phyloP scores from a whole-genome alignment of 2,329 filamentous ascomycete species.

The Metarhizium sp. region DNA sequence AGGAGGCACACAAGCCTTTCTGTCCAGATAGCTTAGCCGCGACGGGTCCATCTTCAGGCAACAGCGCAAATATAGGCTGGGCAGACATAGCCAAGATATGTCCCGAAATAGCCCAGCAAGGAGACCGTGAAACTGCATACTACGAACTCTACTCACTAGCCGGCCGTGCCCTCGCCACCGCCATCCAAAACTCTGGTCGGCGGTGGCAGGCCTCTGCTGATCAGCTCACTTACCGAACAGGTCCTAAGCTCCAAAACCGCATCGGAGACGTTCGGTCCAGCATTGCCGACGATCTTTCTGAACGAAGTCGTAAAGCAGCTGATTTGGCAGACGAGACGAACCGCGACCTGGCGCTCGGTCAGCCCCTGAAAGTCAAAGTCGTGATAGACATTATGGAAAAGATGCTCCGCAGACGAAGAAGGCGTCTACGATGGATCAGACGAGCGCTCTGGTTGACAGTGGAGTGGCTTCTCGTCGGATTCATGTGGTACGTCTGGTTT shows the following conservation, averaged over 20 bases:
- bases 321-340: constrained; percentile 75
- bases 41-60: constrained; percentile 13
- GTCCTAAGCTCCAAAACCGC: constrained; percentile 39
- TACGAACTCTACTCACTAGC: constrained; percentile 41
- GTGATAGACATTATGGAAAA: constrained; percentile 72
- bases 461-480: constrained; percentile 78
- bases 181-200: constrained; percentile 37
- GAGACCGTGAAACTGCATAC: constrained; percentile 25
- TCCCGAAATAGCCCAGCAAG: constrained; percentile 21
- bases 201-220: constrained; percentile 52
- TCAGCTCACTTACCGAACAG: constrained; percentile 46
- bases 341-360: constrained; percentile 64
- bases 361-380: constrained; percentile 71
- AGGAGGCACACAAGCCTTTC: constrained; percentile 33
- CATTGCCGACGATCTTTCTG: constrained; percentile 43
- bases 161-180: constrained; percentile 39
- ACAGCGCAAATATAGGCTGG: constrained; percentile 24
- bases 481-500: constrained; percentile 94
- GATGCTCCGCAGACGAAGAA: constrained; percentile 59
- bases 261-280: constrained; percentile 38
- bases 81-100: constrained; percentile 33
- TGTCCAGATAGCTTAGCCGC: constrained; percentile 9
- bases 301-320: constrained; percentile 55
- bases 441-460: constrained; percentile 71
- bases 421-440: constrained; percentile 63